Base-by-base conservation (phyloP, 139 green algal species). In the Yamagishiella unicocca region DNA sequence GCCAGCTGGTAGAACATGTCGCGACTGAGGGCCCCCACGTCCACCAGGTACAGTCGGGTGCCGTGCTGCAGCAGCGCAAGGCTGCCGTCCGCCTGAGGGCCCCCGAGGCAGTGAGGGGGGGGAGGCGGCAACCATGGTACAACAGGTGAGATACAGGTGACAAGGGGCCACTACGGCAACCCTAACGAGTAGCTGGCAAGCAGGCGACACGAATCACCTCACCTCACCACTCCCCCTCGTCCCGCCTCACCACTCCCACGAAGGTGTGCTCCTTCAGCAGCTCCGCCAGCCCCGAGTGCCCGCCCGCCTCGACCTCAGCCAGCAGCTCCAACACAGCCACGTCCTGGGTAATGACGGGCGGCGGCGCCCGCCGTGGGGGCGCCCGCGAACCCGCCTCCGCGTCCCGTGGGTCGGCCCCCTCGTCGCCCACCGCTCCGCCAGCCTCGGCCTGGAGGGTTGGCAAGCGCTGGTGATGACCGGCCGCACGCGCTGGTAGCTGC, bases 1-100 rank as follows among this genome's bases (percentile, higher is more conserved):
- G 82, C 89, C 92, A 97, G 94, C 95, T 98, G 97, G 82, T 97
- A 97, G 62, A 97, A 94, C 72, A 99, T 87, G 88, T 99, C 96
- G 10, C 89, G 62, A n/a, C 89, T 94, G 33, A 98, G 76, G 1
- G 72, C 42, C 6, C 74, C 43, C 19, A 96, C 43, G 80, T 99
- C 92, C 8, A 96, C 83, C 3, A 99, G 90, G 89, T 98, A 98
- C 50, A 99, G 94, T 79, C 93, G 90, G 14, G 97, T 99, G 58
- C 92, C 88, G 83, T 96, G 91, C 91, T 99, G 97, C 76, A 99
- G 80, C 70, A 98, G 85, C 0, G 84, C 94, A 31, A 90, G 81
- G 27, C 54, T 90, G 54, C 92, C 87, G 43, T 97, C 94, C 2
- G 91, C 91, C 89, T 94, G 88, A 7, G n/a, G 55, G 29, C 42